These are phyloP conservation scores for Sporothrix globosa DNA, from an alignment of 2,329 filamentous ascomycete genomes.

Conservation along the genomic window DNA sequence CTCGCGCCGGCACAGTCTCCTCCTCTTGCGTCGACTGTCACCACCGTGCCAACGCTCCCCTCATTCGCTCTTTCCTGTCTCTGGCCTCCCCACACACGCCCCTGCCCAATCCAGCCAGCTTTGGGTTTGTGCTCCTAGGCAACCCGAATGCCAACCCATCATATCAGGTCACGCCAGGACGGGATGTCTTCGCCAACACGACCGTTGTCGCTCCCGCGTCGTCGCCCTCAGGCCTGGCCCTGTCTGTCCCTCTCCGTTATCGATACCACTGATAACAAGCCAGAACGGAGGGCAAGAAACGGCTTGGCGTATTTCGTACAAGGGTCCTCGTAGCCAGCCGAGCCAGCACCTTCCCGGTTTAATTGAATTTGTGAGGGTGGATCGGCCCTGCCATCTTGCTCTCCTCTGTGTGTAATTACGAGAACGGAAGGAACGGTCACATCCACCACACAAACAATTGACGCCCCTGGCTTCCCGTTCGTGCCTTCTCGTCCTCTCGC, in stretches of 20 bases:
- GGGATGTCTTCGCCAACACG: slow-evolving; percentile 10
- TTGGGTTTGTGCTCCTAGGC: background rate
- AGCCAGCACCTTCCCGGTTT: background rate
- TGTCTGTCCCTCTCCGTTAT: slow-evolving; percentile 14
- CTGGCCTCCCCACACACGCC: slow-evolving; percentile 18
- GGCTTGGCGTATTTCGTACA: background rate
- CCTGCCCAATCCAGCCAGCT: background rate
- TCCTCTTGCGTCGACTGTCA: background rate
- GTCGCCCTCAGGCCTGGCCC: background rate
- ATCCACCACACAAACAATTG: slow-evolving; percentile 1
- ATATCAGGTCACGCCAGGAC: background rate
- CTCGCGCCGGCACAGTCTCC: slow-evolving; percentile 19
- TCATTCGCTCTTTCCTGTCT: background rate
- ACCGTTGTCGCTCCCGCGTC: slow-evolving; percentile 19
- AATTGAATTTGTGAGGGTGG: slow-evolving; percentile 14
- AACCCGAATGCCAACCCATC: background rate
- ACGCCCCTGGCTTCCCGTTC: slow-evolving; percentile 17
- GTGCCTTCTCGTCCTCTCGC: slow-evolving; percentile 24
- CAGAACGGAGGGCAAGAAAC: slow-evolving; percentile 23
- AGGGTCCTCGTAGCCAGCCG: background rate
- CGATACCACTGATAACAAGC: slow-evolving; percentile 24
- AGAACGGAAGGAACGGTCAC: slow-evolving; percentile 2
- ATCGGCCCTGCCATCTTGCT: background rate
- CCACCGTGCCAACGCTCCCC: background rate
- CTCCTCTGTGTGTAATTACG: background rate